Conservation (phyloP, 352 stramenopile species). For the Phytophthora pini region DNA sequence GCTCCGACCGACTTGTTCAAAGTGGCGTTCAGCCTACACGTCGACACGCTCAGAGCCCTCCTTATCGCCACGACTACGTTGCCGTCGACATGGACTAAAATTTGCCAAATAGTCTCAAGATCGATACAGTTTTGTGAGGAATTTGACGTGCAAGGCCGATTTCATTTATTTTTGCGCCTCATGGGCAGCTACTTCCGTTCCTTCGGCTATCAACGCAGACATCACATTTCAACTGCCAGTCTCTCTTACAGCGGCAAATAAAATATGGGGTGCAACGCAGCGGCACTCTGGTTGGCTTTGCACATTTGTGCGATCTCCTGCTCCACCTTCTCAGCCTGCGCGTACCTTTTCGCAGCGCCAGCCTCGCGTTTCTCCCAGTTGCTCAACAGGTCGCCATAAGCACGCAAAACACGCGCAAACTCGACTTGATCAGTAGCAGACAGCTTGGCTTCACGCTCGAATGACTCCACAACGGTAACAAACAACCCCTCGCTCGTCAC, state of each 20-base stretch:
- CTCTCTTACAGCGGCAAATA: slow-evolving; percentile 53
- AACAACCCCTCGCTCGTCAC: slow-evolving; percentile 79
- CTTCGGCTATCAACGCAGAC: slow-evolving; percentile 6
- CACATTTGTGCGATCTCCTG: slow-evolving; percentile 40
- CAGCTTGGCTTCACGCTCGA: slow-evolving; percentile 64
- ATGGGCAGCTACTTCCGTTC: slow-evolving; percentile 14
- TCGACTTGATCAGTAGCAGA: slow-evolving; percentile 67
- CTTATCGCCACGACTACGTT: slow-evolving; percentile 60
- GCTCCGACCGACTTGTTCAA: slow-evolving; percentile 42
- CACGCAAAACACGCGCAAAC: slow-evolving; percentile 66
- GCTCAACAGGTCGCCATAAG: slow-evolving; percentile 58
- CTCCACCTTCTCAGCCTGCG: slow-evolving; percentile 47
- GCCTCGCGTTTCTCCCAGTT: slow-evolving; percentile 68
- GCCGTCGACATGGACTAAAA: slow-evolving; percentile 52
- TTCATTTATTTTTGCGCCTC: slow-evolving; percentile 15
- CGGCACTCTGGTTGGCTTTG: slow-evolving; percentile 33
- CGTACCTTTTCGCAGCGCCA: slow-evolving; percentile 48
- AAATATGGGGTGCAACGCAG: slow-evolving; percentile 54
- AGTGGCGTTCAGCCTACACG: slow-evolving; percentile 36
- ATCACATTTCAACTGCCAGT: slow-evolving; percentile 16
- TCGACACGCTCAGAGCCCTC: slow-evolving; percentile 39
- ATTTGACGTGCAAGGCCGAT: slow-evolving; percentile 5
- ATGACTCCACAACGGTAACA: slow-evolving; percentile 71
- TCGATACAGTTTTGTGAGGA: neutral
- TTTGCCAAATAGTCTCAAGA: neutral